These are phyloP conservation scores for Colletotrichum filicis DNA, from an alignment of 2,329 filamentous ascomycete genomes.

Conservation along the genomic window DNA sequence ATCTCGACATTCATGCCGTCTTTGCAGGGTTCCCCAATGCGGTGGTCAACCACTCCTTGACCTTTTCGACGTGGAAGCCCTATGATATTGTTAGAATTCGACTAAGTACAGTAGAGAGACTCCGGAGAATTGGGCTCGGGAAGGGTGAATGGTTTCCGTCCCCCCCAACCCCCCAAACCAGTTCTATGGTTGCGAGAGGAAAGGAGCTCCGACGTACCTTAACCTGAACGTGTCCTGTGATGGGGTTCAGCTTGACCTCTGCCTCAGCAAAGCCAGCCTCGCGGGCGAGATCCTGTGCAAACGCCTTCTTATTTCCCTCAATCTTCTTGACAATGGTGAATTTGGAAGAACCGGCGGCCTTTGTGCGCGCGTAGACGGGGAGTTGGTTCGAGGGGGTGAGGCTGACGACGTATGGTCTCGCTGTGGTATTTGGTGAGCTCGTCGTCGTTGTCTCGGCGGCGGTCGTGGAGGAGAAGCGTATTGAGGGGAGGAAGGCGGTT, in stretches of 20 bases:
- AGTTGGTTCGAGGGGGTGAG: slow-evolving; percentile 78
- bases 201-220: slow-evolving; percentile 63
- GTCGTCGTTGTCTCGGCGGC: slow-evolving; percentile 6
- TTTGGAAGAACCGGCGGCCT: slow-evolving; percentile 80
- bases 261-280: slow-evolving; percentile 67
- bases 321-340: slow-evolving; percentile 83
- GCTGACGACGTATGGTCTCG: slow-evolving; percentile 73
- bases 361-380: slow-evolving; percentile 79
- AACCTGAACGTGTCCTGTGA: slow-evolving; percentile 80
- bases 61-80: slow-evolving; percentile 24
- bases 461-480: slow-evolving; percentile 32
- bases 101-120: background rate
- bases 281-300: slow-evolving; percentile 72
- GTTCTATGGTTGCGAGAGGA: background rate
- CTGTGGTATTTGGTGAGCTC: slow-evolving; percentile 42
- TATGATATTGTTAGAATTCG: background rate
- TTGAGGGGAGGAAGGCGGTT: slow-evolving; percentile 11
- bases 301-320: slow-evolving; percentile 73
- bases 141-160: background rate
- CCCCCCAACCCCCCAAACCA: background rate
- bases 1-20: background rate
- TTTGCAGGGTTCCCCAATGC: slow-evolving; percentile 4
- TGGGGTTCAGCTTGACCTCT: slow-evolving; percentile 63
- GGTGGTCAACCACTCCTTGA: slow-evolving; percentile 21
- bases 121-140: no score